Evolutionary conservation across 805 yeast species (phyloP).

Genomic region (Starmerella roubikii): DNA sequence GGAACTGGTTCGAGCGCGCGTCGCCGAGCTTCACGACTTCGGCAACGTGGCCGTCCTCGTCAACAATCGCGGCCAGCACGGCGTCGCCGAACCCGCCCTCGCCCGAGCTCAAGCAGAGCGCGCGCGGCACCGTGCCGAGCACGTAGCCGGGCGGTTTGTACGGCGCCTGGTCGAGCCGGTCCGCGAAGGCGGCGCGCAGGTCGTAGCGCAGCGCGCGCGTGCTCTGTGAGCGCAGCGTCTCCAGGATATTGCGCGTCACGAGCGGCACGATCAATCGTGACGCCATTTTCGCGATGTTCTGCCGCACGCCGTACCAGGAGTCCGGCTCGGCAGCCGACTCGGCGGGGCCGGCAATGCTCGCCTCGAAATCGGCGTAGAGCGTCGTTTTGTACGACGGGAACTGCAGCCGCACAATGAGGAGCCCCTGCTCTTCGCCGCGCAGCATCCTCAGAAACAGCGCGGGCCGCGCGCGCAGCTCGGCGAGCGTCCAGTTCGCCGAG

Average conservation of each 20-base stretch:
- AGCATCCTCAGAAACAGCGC: constrained; percentile 78
- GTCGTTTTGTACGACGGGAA: constrained; percentile 33
- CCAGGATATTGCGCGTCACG: constrained; percentile 65
- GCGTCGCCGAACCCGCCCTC: constrained; percentile 78
- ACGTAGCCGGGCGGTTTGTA: constrained; percentile 66
- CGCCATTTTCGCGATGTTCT: constrained; percentile 50
- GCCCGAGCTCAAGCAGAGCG: constrained; percentile 71
- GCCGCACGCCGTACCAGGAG: constrained; percentile 72
- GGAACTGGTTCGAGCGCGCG: constrained; percentile 53
- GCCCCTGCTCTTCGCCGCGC: constrained; percentile 74
- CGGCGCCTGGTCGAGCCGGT: constrained; percentile 85
- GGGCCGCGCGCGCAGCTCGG: constrained; percentile 62
- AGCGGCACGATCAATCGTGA: constrained; percentile 52
- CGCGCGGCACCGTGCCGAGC: constrained; percentile 73
- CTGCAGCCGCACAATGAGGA: constrained; percentile 51
- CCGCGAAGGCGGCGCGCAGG: constrained; percentile 54
- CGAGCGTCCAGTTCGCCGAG: constrained; percentile 65
- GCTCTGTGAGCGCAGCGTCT: constrained; percentile 63
- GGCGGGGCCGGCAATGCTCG: constrained; percentile 1
- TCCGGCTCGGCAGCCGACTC: constrained; percentile 30
- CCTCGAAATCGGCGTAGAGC: constrained; percentile 29
- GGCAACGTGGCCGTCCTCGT: constrained; percentile 65
- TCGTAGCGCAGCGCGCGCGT: constrained; percentile 54
- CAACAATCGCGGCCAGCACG: constrained; percentile 63
- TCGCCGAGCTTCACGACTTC: constrained; percentile 69